Conservation (phyloP, 805 yeast species). For the Candida insectorum region DNA sequence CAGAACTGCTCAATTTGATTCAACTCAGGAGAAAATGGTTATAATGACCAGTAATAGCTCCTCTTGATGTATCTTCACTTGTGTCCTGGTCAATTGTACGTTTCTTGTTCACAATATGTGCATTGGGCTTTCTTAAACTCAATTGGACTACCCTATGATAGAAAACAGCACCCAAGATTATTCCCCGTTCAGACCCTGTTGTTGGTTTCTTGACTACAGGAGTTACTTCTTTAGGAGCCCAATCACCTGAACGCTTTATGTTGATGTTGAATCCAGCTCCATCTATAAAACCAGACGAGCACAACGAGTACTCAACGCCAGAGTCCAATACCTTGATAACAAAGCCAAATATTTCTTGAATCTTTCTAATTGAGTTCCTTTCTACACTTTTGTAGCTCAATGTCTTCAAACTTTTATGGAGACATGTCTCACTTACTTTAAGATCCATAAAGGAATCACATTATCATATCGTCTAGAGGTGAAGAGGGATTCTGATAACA, state of each 20-base stretch:
- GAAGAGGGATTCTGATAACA: constrained; percentile 8
- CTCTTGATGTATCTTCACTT: constrained; percentile 5
- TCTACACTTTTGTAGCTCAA: constrained; percentile 7
- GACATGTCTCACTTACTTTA: constrained; percentile 6
- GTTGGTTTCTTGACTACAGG: constrained; percentile 11
- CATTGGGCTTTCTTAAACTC: constrained; percentile 10
- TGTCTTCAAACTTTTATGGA: constrained; percentile 5
- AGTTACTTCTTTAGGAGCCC: constrained; percentile 10
- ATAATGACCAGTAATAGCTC: constrained; percentile 10
- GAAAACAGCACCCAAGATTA: constrained; percentile 10
- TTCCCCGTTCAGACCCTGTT: constrained; percentile 6
- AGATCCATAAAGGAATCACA: constrained; percentile 4
- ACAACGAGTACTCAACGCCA: constrained; percentile 7
- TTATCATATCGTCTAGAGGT: constrained; percentile 6
- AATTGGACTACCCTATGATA: constrained; percentile 7
- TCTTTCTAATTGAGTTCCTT: constrained; percentile 8
- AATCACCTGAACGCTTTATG: constrained; percentile 9
- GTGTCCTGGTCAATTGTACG: constrained; percentile 2
- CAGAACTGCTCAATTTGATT: constrained; percentile 16
- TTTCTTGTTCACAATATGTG: constrained; percentile 3
- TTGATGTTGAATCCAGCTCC: constrained; percentile 14
- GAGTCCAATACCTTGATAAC: constrained; percentile 3
- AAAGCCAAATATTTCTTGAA: constrained; percentile 6
- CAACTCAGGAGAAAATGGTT: constrained; percentile 11
- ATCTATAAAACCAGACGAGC: constrained; percentile 13